Conservation (phyloP, 805 yeast genomes). For the Kluyveromyces lactis region DNA sequence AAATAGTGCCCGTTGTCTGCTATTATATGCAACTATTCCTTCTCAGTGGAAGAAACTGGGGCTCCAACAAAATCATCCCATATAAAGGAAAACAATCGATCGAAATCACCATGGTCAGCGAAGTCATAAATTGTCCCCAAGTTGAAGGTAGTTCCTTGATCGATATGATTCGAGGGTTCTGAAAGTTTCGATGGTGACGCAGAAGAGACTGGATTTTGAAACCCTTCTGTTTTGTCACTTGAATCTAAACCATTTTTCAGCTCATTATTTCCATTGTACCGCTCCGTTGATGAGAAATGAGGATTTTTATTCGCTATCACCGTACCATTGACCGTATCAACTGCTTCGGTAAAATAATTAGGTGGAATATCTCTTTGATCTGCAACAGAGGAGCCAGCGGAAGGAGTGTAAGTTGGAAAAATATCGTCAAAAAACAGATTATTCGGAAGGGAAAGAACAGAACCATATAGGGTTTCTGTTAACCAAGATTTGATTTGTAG, state of each 20-base stretch:
- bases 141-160: slow-evolving; percentile 9
- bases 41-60: background rate
- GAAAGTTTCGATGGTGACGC: background rate
- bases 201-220: background rate
- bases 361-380: background rate
- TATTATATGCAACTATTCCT: no score
- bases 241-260: background rate
- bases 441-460: background rate
- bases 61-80: slow-evolving; percentile 19
- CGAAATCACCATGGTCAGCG: slow-evolving; percentile 21
- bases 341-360: background rate
- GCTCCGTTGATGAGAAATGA: no score
- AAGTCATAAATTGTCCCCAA: slow-evolving; percentile 27
- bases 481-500: slow-evolving; percentile 1
- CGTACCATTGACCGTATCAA: background rate
- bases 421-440: background rate
- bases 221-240: background rate
- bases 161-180: background rate
- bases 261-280: no score
- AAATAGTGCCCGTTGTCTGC: no score
- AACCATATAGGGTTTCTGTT: background rate
- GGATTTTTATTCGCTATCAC: background rate
- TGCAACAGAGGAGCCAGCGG: background rate
- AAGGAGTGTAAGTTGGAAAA: background rate
- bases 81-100: slow-evolving; percentile 19